Conservation (phyloP, 768 basidiomycete species). For the Boletellus emodensis region DNA sequence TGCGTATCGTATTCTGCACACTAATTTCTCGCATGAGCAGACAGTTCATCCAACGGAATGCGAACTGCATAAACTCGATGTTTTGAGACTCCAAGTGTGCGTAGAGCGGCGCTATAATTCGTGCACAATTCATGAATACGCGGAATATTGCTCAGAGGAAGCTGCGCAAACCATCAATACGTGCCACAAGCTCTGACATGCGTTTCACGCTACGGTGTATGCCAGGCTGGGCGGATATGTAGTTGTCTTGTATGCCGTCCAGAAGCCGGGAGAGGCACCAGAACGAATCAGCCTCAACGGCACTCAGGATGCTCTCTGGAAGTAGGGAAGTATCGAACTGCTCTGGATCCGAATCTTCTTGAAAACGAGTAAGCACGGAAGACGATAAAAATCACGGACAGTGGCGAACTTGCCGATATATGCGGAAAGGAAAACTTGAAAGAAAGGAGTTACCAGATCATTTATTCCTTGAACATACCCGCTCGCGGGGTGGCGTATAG, state of each 20-base stretch:
- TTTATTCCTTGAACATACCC: conserved; percentile 99
- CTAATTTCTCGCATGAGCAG: conserved; percentile 97
- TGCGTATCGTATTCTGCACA: conserved; percentile 92
- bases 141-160: not conserved
- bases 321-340: conserved; percentile 77
- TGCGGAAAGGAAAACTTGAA: conserved; percentile 92
- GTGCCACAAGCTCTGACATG: conserved; percentile 89
- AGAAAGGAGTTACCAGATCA: conserved; percentile 96
- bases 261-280: conserved; percentile 96
- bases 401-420: conserved; percentile 70
- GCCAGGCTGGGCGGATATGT: conserved; percentile 94
- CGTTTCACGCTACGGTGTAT: conserved; percentile 90
- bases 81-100: conserved; percentile 84
- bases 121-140: not conserved
- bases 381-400: not conserved
- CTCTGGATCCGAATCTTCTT: conserved; percentile 85
- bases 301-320: conserved; percentile 65
- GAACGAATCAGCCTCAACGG: conserved; percentile 95
- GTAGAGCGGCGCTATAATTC: conserved; percentile 68
- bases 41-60: conserved; percentile 99
- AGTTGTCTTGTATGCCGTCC: conserved; percentile 98
- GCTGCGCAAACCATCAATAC: conserved; percentile 72
- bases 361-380: conserved; percentile 2
- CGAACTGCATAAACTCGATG: conserved; percentile 99
- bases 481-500: conserved; percentile 95